Evolutionary conservation across 139 green algal genomes (phyloP).

Genomic region (Chlamydomonas sp.): DNA sequence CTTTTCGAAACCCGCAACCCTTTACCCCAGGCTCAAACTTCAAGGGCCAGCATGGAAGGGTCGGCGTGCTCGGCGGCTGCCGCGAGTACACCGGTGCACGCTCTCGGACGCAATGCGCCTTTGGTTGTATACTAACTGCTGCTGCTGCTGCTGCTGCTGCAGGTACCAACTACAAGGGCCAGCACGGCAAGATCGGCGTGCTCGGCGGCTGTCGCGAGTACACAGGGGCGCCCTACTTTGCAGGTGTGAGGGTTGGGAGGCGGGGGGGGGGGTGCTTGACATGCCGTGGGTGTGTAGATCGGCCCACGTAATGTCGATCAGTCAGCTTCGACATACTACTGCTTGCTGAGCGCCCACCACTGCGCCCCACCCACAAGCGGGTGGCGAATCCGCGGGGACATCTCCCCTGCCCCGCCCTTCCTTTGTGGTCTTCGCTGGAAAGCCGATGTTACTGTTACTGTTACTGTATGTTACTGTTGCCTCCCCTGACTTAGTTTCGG

Average conservation of each 20-base stretch:
- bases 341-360: no score
- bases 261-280: constrained; percentile 36
- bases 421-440: no score
- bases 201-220: constrained; percentile 91
- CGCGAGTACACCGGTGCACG: constrained; percentile 90
- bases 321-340: no score
- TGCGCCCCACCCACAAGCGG: no score
- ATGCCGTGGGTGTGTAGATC: not conserved
- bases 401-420: no score
- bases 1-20: no score
- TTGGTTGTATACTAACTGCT: not conserved
- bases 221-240: constrained; percentile 93
- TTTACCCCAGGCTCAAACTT: constrained; percentile 41
- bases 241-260: no score
- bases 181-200: constrained; percentile 85
- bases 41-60: constrained; percentile 82
- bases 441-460: no score
- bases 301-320: no score
- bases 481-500: no score
- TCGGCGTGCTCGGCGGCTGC: constrained; percentile 89
- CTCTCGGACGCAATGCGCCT: not conserved
- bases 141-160: constrained; percentile 10
- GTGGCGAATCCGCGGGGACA: no score
- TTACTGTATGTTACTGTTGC: no score
- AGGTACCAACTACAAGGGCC: constrained; percentile 66